These are phyloP conservation scores for Plasmodium vivax DNA, from an alignment of 169 alveolate genomes.

Conservation along the genomic window DNA sequence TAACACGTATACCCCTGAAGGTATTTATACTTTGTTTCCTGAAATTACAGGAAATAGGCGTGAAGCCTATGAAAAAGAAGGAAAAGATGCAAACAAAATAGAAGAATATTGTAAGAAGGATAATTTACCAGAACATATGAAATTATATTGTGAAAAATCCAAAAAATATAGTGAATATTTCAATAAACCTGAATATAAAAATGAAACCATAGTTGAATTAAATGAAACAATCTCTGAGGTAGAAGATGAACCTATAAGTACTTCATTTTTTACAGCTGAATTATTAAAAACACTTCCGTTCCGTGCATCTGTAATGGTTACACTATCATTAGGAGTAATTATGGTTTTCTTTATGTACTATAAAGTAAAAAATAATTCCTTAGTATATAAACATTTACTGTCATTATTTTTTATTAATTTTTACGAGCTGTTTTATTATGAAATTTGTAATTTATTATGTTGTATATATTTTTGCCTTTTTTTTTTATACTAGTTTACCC, in stretches of 20 bases:
- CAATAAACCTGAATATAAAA: neutral
- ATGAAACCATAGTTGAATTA: neutral
- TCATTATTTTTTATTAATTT: neutral
- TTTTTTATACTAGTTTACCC: neutral
- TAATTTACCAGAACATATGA: neutral
- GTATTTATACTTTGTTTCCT: neutral
- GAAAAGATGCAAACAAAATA: too few species aligned
- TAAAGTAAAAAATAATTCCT: neutral
- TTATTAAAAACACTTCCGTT: neutral
- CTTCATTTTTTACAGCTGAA: neutral
- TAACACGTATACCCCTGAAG: neutral
- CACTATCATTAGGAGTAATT: neutral
- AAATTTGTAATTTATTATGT: neutral
- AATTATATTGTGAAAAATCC: neutral
- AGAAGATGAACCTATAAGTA: neutral
- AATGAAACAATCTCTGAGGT: neutral
- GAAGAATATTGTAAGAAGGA: neutral
- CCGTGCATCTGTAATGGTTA: neutral
- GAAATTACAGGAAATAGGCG: neutral
- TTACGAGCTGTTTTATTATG: neutral
- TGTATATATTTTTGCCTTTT: neutral
- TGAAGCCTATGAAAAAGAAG: neutral
- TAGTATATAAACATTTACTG: neutral
- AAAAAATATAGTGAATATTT: neutral
- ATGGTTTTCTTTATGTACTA: neutral